These are phyloP conservation scores for Umbelopsis sp. DNA, from an alignment of 192 early-diverging fungal species.

Conservation along the genomic window DNA sequence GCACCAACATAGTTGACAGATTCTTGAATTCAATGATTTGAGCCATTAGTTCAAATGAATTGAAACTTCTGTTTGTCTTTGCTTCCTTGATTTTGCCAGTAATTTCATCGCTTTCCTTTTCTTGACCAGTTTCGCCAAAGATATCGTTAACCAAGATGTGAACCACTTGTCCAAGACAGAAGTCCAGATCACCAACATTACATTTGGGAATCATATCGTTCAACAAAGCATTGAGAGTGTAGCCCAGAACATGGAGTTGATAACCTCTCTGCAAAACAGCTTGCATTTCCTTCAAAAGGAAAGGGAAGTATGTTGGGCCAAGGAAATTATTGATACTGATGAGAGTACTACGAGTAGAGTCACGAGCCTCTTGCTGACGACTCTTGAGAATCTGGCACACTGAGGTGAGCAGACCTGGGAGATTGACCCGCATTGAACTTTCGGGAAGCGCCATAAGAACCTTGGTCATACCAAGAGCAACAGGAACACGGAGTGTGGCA, in stretches of 20 bases:
- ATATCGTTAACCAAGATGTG: slow-evolving; percentile 85
- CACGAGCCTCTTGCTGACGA: slow-evolving; percentile 82
- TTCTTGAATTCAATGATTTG: slow-evolving; percentile 68
- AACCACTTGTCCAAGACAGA: slow-evolving; percentile 71
- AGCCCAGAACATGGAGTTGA: slow-evolving; percentile 94
- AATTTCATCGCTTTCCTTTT: slow-evolving; percentile 90
- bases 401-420: slow-evolving; percentile 85
- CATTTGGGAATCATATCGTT: slow-evolving; percentile 61
- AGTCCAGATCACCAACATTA: slow-evolving; percentile 76
- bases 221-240: slow-evolving; percentile 87
- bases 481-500: slow-evolving; percentile 78
- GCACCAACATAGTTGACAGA: slow-evolving; percentile 73
- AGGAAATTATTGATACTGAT: slow-evolving; percentile 84
- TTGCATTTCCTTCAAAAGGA: slow-evolving; percentile 85
- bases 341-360: slow-evolving; percentile 83
- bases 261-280: slow-evolving; percentile 81
- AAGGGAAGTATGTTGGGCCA: slow-evolving; percentile 82
- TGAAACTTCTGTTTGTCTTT: slow-evolving; percentile 80
- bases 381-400: slow-evolving; percentile 88
- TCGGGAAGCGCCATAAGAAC: slow-evolving; percentile 83
- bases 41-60: slow-evolving; percentile 86
- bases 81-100: slow-evolving; percentile 90
- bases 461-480: slow-evolving; percentile 84
- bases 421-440: slow-evolving; percentile 72
- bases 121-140: slow-evolving; percentile 88